phyloP scores from a whole-genome alignment of 2,329 filamentous ascomycete genomes.

The Nannizziopsis barbatae region DNA sequence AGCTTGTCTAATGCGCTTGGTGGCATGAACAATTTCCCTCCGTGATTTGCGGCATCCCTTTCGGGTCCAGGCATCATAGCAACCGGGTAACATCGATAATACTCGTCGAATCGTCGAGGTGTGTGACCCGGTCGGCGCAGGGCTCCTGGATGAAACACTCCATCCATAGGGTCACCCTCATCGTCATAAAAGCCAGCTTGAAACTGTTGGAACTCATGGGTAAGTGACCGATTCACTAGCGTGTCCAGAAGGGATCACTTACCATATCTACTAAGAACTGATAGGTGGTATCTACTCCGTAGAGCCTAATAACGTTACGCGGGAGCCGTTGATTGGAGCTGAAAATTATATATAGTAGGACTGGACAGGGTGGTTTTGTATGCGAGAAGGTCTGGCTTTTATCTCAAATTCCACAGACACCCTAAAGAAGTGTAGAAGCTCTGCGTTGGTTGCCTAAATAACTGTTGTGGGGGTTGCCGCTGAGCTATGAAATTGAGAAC shows the following conservation, averaged over 20 bases:
- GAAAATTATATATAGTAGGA: too few relatives aligned
- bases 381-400: too few relatives aligned
- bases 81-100: conserved; percentile 93
- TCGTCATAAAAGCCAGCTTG: conserved; percentile 42
- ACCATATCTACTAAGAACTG: not conserved
- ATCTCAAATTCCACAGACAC: too few relatives aligned
- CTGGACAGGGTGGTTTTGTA: too few relatives aligned
- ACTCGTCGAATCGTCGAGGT: conserved; percentile 85
- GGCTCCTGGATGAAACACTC: conserved; percentile 41
- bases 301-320: too few relatives aligned
- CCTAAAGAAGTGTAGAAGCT: too few relatives aligned
- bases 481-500: not conserved
- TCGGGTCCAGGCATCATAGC: conserved; percentile 88
- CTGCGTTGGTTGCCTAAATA: not conserved
- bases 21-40: conserved; percentile 96
- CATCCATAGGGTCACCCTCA: conserved; percentile 42
- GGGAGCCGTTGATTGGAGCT: too few relatives aligned
- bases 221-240: not conserved
- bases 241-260: not conserved
- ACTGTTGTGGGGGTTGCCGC: too few relatives aligned
- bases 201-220: conserved; percentile 27
- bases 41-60: conserved; percentile 81
- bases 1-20: conserved; percentile 94
- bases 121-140: conserved; percentile 39
- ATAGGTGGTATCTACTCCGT: not conserved